A percentile compares a stretch with the other conserved stretches of the same genome.
phyloP scores from a whole-genome alignment of 2,329 filamentous ascomycete species.

The Penicillium sp. region DNA sequence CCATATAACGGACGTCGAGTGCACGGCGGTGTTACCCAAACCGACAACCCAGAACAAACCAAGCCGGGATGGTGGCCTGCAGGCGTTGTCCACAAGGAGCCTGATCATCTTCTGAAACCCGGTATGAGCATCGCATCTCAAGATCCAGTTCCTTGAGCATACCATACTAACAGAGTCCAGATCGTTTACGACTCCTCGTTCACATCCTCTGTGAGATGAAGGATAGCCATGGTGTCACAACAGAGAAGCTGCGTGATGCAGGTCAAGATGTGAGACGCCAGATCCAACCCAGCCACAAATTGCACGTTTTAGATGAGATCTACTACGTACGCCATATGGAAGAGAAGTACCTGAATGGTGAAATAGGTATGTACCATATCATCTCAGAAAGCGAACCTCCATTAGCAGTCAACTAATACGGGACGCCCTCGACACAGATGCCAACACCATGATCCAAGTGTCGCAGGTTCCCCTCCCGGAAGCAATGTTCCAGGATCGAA shows the following conservation, averaged over 20 bases:
- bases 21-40: conserved; percentile 31
- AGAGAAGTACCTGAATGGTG: conserved; percentile 31
- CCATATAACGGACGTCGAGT: conserved; percentile 48
- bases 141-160: not conserved
- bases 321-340: conserved; percentile 37
- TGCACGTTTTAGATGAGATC: conserved; percentile 37
- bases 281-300: conserved; percentile 29
- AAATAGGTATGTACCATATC: conserved; percentile 25
- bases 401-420: not conserved
- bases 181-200: conserved; percentile 32
- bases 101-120: conserved; percentile 35
- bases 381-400: not conserved
- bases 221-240: conserved; percentile 34
- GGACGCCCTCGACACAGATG: conserved; percentile 10
- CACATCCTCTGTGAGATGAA: conserved; percentile 38
- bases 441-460: conserved; percentile 21
- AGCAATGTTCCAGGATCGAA: conserved; percentile 10
- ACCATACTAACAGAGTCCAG: conserved; percentile 16
- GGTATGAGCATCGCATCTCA: conserved; percentile 18
- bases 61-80: conserved; percentile 39
- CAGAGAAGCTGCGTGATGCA: conserved; percentile 36
- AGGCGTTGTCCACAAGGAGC: conserved; percentile 34
- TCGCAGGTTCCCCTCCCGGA: conserved; percentile 22
- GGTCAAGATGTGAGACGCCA: conserved; percentile 36
- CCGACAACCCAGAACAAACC: conserved; percentile 35